These are phyloP conservation scores for Mycosphaerelloides madeirae DNA, from an alignment of 2,329 filamentous ascomycete species.

Conservation along the genomic window DNA sequence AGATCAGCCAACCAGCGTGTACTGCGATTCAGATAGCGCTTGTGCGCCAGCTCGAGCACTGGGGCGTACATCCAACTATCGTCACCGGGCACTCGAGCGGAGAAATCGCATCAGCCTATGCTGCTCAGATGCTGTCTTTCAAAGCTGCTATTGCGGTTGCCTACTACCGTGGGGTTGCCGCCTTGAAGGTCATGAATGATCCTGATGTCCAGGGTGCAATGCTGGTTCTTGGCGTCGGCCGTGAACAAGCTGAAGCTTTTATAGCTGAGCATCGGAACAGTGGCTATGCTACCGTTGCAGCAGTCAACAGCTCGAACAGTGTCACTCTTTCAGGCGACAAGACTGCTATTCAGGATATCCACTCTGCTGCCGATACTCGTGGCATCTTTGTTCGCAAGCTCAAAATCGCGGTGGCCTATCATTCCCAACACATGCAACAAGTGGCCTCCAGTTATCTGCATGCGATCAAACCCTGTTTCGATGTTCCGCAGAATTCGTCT, in stretches of 20 bases:
- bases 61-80: constrained; percentile 19
- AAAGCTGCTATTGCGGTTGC: constrained; percentile 20
- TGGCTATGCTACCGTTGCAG: constrained; percentile 19
- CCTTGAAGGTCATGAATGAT: constrained; percentile 8
- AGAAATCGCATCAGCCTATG: constrained; percentile 33
- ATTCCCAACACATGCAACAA: constrained; percentile 37
- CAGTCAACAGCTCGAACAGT: constrained; percentile 38
- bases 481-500: no score
- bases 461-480: no score
- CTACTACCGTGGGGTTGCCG: constrained; percentile 22
- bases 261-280: constrained; percentile 26
- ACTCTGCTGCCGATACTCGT: constrained; percentile 30
- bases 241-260: constrained; percentile 18
- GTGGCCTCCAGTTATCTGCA: constrained; percentile 5
- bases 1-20: constrained; percentile 50
- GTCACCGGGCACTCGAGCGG: constrained; percentile 33
- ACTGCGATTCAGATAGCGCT: constrained; percentile 53
- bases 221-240: constrained; percentile 28
- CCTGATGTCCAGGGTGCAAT: constrained; percentile 29
- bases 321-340: constrained; percentile 45
- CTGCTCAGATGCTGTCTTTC: constrained; percentile 22
- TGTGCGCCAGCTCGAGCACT: constrained; percentile 35
- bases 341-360: constrained; percentile 32
- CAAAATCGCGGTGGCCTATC: constrained; percentile 42
- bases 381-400: constrained; percentile 39